Conservation (phyloP, 2,329 filamentous ascomycete species). For the Diaporthe caulivora region DNA sequence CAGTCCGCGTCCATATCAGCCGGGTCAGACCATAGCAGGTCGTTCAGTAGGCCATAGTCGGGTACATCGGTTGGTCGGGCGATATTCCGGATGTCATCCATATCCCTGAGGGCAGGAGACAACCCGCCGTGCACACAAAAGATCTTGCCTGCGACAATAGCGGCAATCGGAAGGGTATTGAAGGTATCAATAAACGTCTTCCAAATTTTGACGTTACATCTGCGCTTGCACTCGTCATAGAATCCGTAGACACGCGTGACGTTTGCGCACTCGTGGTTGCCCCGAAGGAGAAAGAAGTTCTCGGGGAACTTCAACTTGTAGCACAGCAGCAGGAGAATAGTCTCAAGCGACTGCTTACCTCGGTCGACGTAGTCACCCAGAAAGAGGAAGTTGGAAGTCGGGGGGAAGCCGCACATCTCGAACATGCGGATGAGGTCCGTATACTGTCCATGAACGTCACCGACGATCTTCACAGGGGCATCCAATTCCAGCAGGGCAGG, state of each 20-base stretch:
- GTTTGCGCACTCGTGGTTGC: slow-evolving; percentile 97
- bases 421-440: slow-evolving; percentile 97
- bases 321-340: slow-evolving; percentile 90
- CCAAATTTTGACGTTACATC: slow-evolving; percentile 98
- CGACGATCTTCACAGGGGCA: slow-evolving; percentile 97
- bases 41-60: slow-evolving; percentile 94
- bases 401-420: slow-evolving; percentile 98
- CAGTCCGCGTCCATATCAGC: slow-evolving; percentile 98
- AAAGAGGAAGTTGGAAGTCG: slow-evolving; percentile 92
- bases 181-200: slow-evolving; percentile 98
- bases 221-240: slow-evolving; percentile 97
- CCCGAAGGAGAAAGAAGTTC: slow-evolving; percentile 95
- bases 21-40: slow-evolving; percentile 96
- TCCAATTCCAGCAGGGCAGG: slow-evolving; percentile 92
- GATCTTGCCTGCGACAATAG: slow-evolving; percentile 97
- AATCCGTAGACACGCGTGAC: slow-evolving; percentile 97
- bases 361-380: slow-evolving; percentile 96
- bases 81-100: slow-evolving; percentile 98
- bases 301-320: slow-evolving; percentile 98
- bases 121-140: slow-evolving; percentile 97
- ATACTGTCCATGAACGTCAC: slow-evolving; percentile 96
- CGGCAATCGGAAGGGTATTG: slow-evolving; percentile 93
- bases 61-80: slow-evolving; percentile 96
- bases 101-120: slow-evolving; percentile 91
- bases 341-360: slow-evolving; percentile 95